These are phyloP conservation scores for Fragosphaeria purpurea DNA, from an alignment of 2,329 filamentous ascomycete species.

Conservation along the genomic window DNA sequence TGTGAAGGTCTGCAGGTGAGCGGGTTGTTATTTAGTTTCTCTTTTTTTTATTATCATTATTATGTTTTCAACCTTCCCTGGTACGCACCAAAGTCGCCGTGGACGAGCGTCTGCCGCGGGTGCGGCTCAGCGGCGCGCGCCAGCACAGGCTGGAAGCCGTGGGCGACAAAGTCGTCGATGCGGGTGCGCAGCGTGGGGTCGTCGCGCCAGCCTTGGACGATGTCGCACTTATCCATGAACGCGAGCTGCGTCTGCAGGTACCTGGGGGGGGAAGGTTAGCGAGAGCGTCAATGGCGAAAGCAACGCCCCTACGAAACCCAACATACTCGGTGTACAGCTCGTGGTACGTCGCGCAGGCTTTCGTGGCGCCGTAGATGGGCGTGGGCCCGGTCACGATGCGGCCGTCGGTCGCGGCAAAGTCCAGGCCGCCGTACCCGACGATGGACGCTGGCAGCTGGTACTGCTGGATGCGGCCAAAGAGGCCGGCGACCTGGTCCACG, in stretches of 20 bases:
- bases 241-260: neutral
- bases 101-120: slow-evolving; percentile 17
- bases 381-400: slow-evolving; percentile 22
- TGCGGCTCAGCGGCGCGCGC: slow-evolving; percentile 8
- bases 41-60: no score
- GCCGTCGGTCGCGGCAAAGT: slow-evolving; percentile 19
- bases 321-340: slow-evolving; percentile 15
- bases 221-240: slow-evolving; percentile 15
- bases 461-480: slow-evolving; percentile 22
- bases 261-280: no score
- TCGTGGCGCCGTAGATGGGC: slow-evolving; percentile 20
- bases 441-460: slow-evolving; percentile 22
- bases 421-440: slow-evolving; percentile 21
- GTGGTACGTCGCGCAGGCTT: slow-evolving; percentile 20
- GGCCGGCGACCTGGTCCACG: slow-evolving; percentile 20
- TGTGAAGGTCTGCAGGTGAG: slow-evolving; percentile 9
- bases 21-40: neutral
- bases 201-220: slow-evolving; percentile 21
- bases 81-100: slow-evolving; percentile 21
- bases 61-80: neutral
- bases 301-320: neutral
- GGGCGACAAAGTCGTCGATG: slow-evolving; percentile 18
- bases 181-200: slow-evolving; percentile 20
- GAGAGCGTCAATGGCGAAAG: neutral
- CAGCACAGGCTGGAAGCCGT: slow-evolving; percentile 17